Conservation (phyloP, 2,329 filamentous ascomycete genomes). For the Keithomyces neogunnii region DNA sequence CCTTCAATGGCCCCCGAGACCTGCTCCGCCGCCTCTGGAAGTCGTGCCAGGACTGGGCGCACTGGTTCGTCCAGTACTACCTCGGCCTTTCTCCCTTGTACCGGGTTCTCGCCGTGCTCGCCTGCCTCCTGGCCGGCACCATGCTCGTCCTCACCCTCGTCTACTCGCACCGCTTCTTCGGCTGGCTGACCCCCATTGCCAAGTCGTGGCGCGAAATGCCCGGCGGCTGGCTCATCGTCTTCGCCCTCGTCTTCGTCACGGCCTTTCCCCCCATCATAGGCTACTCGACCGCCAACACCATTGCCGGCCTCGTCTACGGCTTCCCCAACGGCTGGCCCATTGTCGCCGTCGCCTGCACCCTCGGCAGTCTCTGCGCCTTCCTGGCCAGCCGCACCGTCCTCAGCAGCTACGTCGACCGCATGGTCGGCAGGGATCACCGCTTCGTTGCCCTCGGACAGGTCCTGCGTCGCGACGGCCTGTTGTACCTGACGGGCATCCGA, state of each 20-base stretch:
- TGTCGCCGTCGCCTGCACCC: conserved; percentile 67
- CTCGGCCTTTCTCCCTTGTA: conserved; percentile 51
- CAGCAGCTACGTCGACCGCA: conserved; percentile 65
- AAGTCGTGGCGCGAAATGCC: conserved; percentile 66
- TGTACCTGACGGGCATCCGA: conserved; percentile 83
- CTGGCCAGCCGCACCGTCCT: conserved; percentile 72
- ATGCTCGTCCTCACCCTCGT: conserved; percentile 62
- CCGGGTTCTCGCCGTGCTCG: conserved; percentile 47
- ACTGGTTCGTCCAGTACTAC: conserved; percentile 40
- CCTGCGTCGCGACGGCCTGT: conserved; percentile 80
- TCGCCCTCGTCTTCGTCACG: conserved; percentile 64
- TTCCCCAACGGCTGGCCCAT: conserved; percentile 69
- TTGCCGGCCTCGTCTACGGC: conserved; percentile 47
- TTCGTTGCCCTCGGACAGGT: conserved; percentile 86
- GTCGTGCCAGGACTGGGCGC: conserved; percentile 28
- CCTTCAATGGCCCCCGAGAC: conserved; percentile 19
- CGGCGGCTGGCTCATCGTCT: conserved; percentile 68
- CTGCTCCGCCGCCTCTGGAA: conserved; percentile 27
- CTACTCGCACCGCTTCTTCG: conserved; percentile 75
- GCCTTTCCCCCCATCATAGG: conserved; percentile 84
- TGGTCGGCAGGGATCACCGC: conserved; percentile 74
- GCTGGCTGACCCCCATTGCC: conserved; percentile 62
- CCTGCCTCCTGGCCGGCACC: conserved; percentile 39
- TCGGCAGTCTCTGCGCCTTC: conserved; percentile 73
- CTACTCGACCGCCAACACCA: conserved; percentile 63